phyloP scores from a whole-genome alignment of 257 asterid genomes.

The Scutellaria barbata region DNA sequence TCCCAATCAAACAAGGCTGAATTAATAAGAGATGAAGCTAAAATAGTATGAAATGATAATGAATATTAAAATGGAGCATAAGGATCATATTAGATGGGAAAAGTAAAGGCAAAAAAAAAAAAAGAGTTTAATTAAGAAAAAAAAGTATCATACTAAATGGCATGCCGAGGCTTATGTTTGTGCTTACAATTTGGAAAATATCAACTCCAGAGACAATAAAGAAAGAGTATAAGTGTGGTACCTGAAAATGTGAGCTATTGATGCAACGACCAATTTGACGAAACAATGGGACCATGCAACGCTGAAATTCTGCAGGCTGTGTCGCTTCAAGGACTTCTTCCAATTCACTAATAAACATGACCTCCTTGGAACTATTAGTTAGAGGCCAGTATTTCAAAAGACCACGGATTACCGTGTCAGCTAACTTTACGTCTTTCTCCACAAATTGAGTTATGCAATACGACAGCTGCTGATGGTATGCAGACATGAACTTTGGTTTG shows the following conservation, averaged over 20 bases:
- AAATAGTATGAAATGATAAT: not conserved
- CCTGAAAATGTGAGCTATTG: slow-evolving; percentile 71
- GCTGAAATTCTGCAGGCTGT: slow-evolving; percentile 64
- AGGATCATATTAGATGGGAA: not conserved
- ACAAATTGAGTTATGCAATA: slow-evolving; percentile 72
- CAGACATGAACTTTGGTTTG: slow-evolving; percentile 51
- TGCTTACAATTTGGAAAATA: slow-evolving; percentile 20
- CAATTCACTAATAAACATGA: slow-evolving; percentile 70
- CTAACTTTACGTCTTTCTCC: slow-evolving; percentile 57
- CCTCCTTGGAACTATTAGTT: slow-evolving; percentile 71
- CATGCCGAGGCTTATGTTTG: not conserved
- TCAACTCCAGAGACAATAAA: slow-evolving; percentile 8
- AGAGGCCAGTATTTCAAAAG: slow-evolving; percentile 75
- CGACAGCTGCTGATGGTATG: slow-evolving; percentile 67
- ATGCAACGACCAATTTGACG: slow-evolving; percentile 64
- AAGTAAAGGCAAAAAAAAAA: not conserved
- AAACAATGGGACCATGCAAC: slow-evolving; percentile 68
- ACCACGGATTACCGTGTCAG: slow-evolving; percentile 60
- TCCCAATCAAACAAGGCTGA: slow-evolving; percentile 7
- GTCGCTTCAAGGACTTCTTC: slow-evolving; percentile 72
- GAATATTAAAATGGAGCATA: not conserved
- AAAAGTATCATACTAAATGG: too few relatives aligned
- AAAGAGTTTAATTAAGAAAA: too few relatives aligned
- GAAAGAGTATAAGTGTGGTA: not conserved
- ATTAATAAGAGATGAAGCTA: not conserved